Base-by-base conservation (phyloP, 306 rosid species). In the Crotalaria pallida region DNA sequence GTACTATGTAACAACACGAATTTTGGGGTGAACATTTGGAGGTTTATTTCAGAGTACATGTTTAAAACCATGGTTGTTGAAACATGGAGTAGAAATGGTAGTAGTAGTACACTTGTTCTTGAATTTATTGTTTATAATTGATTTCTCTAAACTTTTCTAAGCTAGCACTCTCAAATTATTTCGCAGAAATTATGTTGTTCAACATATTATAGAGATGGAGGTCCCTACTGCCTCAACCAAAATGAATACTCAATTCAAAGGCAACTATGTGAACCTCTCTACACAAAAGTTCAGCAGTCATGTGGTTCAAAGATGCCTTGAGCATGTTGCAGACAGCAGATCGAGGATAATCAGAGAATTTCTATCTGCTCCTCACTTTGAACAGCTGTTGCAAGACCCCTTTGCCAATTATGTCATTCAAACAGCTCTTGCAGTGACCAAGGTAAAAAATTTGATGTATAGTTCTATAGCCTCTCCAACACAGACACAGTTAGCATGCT, bases 111-210 rank as follows among this genome's bases (percentile, higher is more conserved):
- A 2, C 4, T 23, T 53, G 31, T 21, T 21, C 34, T 53, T 53
- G 47, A 41, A 16, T 41, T 41, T 41, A 41, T 10, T 53, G 22
- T 55, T 22, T 38, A 10, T 38, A 16, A 40, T 19, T 16, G 38
- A 3, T 64, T 15, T 8, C 56, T 22, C 9, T 69, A 52, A 19
- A 23, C 9, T 63, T 77, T 63, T 77, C 34, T 44, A 17, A 41
- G 29, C 53, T 53, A 38, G 27, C 2, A 24, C 4, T 19, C 23
- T 24, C 9, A 17, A 52, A 66, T 63, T 51, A 29, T 75, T 2
- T 58, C 6, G 55, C 88, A 90, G 96, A 77, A 90, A 90, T 26
- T 90, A 86, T 84, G 96, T 90, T 29, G 82, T 90, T 58, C 96
- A 90, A 62, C 81, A 80, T 76, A 43, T 88, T 50, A 79, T 90